phyloP scores from a whole-genome alignment of 345 rosid genomes.

The Eucalyptus caleyi region DNA sequence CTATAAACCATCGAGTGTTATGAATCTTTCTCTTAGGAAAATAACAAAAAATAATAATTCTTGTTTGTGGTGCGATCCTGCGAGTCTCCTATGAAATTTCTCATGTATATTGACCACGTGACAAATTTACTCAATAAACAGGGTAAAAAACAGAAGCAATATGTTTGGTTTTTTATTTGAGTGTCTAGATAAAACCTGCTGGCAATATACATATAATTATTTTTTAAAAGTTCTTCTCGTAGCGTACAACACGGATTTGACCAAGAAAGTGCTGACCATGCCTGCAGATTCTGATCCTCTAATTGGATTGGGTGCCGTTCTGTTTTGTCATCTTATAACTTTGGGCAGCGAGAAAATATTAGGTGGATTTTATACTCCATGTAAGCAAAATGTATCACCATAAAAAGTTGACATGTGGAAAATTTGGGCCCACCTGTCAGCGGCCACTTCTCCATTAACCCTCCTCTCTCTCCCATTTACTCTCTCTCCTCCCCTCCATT shows the following conservation, averaged over 20 bases:
- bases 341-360: too few species aligned
- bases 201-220: neutral
- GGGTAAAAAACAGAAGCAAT: neutral
- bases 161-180: neutral
- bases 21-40: neutral
- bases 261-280: neutral
- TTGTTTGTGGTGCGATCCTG: neutral
- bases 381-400: fast-evolving
- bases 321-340: too few species aligned
- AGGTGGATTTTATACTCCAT: fast-evolving
- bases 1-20: neutral
- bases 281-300: neutral
- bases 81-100: neutral
- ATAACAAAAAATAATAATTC: neutral
- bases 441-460: too few species aligned
- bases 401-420: too few species aligned
- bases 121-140: neutral
- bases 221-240: neutral
- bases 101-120: neutral
- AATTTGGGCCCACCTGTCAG: too few species aligned
- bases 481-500: too few species aligned
- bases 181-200: neutral
- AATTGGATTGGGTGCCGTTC: neutral
- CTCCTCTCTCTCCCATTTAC: too few species aligned
- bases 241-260: neutral